Evolutionary conservation across 2,329 filamentous ascomycete species (phyloP), one percentile per base, ranked within the genome.

Genomic region (Fusarium sterilihyphosum): DNA sequence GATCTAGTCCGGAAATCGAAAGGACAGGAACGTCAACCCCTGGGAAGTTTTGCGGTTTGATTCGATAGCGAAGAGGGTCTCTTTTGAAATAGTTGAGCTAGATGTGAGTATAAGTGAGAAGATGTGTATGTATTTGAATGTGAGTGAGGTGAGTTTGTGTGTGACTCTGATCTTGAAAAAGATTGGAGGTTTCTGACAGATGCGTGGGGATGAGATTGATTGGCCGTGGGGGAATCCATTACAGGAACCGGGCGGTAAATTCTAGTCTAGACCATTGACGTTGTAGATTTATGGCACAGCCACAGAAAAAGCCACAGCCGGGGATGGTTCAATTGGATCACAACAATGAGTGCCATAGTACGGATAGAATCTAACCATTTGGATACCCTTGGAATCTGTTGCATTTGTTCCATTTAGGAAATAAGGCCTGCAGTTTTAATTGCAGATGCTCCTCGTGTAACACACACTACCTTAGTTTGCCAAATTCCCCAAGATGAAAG

Each of bases 271-370:
- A 18, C 57, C 58, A 64, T 63, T 69, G 41, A 56, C 49, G 65
- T 44, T 62, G 41, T 43, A 44, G 46, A 38, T 20, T 65, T 24
- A 41, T 47, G 29, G 22, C 65, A 69, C 67, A 64, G 71, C 71
- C 71, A 74, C 71, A 62, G 29, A 57, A 74, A 60, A 74, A 74
- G 71, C 71, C 71, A 74, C 71, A 74, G 26, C 46, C 33, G 60
- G 61, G n/a, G n/a, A 29, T 17, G 20, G 37, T 70, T 54, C 58
- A 38, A 56, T 35, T 35, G 33, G 33, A 35, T 41, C 57, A 69
- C 38, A 50, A 69, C 65, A 70, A 64, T 29, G 26, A 38, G 40
- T 46, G 26, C 60, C 37, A 31, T 22, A 29, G 33, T 35, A 16
- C 33, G 33, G 33, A 35, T 33, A 46, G 24, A 41, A 43, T 44